Base-by-base conservation (phyloP, 163 green algal species). In the Dunaliella salina region DNA sequence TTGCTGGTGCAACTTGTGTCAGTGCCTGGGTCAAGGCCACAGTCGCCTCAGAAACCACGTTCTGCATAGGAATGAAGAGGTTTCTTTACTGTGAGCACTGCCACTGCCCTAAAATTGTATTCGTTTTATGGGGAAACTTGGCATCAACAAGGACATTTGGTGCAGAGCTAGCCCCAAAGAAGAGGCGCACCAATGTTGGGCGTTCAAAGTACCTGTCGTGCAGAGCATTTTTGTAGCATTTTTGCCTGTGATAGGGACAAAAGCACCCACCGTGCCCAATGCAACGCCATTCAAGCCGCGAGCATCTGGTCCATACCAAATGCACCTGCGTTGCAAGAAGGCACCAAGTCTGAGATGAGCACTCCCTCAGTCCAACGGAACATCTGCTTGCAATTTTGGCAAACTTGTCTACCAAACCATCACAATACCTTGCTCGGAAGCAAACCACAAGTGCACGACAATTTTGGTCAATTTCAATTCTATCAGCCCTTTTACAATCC, bases 31-130 rank as follows among this genome's bases (percentile, higher is more conserved):
- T 91, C 75, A 93, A 75, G 24, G 82, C 89, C 30, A 85, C 75
- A 29, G 82, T 85, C 1, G 90, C 90, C 85, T 93, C 90, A 46
- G 86, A 88, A 8, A 93, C 89, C 34, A 93, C 89, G 33, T 93
- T 85, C 80, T 75, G 63, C 63, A 75, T 26, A 50, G 40, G 40
- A 50, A 50, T 50, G 40, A 50, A 50, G 40, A 15, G 40, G n/a
- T n/a, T n/a, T n/a, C n/a, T n/a, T n/a, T n/a, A n/a, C n/a, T n/a
- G n/a, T n/a, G n/a, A n/a, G 4, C 40, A 50, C 40, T 50, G 40
- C 8, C 40, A 50, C 40, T 50, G 40, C 40, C n/a, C n/a, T n/a
- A n/a, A n/a, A n/a, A n/a, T n/a, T n/a, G n/a, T n/a, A n/a, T n/a
- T n/a, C n/a, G n/a, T n/a, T n/a, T n/a, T n/a, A n/a, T n/a, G n/a